These are phyloP conservation scores for Spizellomyces sp. DNA, from an alignment of 192 early-diverging fungal species.

Conservation along the genomic window DNA sequence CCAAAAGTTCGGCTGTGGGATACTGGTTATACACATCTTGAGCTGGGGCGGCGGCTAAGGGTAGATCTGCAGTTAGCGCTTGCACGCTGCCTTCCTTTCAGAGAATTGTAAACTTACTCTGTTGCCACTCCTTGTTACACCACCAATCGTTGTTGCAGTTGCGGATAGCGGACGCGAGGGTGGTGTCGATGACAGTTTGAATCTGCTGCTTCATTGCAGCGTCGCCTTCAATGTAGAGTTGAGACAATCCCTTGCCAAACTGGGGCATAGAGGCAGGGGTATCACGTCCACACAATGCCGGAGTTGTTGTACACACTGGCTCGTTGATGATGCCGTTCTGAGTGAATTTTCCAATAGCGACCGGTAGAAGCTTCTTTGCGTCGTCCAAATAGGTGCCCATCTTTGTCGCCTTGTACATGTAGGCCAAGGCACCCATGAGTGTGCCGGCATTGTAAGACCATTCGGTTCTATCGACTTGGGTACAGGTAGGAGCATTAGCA, in stretches of 20 bases:
- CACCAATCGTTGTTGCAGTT: slow-evolving; percentile 32
- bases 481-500: slow-evolving; percentile 15
- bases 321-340: slow-evolving; percentile 23
- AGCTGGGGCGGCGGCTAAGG: not conserved
- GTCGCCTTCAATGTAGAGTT: slow-evolving; percentile 24
- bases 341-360: slow-evolving; percentile 14
- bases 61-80: slow-evolving; percentile 1
- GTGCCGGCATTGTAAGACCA: slow-evolving; percentile 19
- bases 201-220: slow-evolving; percentile 26
- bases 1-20: slow-evolving; percentile 18
- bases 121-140: slow-evolving; percentile 29
- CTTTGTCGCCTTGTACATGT: slow-evolving; percentile 36
- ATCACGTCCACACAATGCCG: slow-evolving; percentile 10
- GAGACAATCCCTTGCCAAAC: slow-evolving; percentile 20
- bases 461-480: not conserved
- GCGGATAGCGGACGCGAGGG: slow-evolving; percentile 22
- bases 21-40: slow-evolving; percentile 22
- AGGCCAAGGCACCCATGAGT: slow-evolving; percentile 23
- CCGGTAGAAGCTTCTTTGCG: slow-evolving; percentile 17
- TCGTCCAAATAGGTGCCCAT: slow-evolving; percentile 20
- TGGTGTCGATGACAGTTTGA: slow-evolving; percentile 24
- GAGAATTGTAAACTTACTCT: not conserved
- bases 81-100: not conserved
- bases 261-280: slow-evolving; percentile 10
- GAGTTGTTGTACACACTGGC: slow-evolving; percentile 12